Evolutionary conservation across 1,284 basidiomycete genomes (phyloP).

Genomic region (Ustilago loliicola): DNA sequence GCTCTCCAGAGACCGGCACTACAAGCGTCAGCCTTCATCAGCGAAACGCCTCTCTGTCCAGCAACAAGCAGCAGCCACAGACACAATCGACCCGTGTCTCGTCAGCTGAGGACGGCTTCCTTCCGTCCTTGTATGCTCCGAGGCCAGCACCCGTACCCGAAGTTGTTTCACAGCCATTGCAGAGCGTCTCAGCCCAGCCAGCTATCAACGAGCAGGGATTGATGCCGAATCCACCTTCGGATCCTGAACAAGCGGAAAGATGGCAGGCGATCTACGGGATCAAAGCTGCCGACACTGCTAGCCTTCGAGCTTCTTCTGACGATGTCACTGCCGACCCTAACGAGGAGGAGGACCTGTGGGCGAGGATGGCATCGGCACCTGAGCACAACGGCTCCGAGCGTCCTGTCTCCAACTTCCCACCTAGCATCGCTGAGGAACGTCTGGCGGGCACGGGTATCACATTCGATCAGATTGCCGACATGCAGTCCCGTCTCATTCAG

Average conservation of each 20-base stretch:
- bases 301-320: conserved; percentile 32
- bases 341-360: conserved; percentile 63
- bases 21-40: conserved; percentile 39
- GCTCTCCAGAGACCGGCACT: conserved; percentile 39
- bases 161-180: background rate
- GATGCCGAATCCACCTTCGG: conserved; percentile 36
- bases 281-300: conserved; percentile 36
- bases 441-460: conserved; percentile 56
- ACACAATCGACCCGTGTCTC: conserved; percentile 11
- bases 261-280: conserved; percentile 53
- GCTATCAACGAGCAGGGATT: conserved; percentile 20
- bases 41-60: conserved; percentile 29
- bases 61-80: conserved; percentile 22
- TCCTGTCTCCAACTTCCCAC: conserved; percentile 40
- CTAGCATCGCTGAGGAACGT: conserved; percentile 34
- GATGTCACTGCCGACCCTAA: conserved; percentile 23
- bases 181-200: background rate
- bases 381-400: conserved; percentile 12
- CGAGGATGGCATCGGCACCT: conserved; percentile 43
- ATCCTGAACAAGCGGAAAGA: conserved; percentile 39
- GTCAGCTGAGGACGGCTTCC: conserved; percentile 10
- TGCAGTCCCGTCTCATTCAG: conserved; percentile 54
- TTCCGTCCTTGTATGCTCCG: conserved; percentile 20
- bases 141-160: conserved; percentile 32
- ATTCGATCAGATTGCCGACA: conserved; percentile 54